phyloP scores from a whole-genome alignment of 2,329 filamentous ascomycete genomes.

The Diaporthe citriasiana region DNA sequence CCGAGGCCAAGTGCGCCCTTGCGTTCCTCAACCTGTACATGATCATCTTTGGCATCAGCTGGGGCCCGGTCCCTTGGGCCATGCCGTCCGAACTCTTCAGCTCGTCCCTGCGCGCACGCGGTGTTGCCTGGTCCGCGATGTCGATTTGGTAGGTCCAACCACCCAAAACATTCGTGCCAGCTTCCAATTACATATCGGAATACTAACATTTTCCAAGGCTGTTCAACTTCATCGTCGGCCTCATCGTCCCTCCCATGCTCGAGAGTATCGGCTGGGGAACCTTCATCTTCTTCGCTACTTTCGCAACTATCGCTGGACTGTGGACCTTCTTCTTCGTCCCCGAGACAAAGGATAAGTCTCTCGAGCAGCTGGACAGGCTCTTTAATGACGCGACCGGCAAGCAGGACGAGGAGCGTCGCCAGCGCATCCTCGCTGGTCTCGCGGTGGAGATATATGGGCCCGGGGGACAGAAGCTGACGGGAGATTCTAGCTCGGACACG shows the following conservation, averaged over 20 bases:
- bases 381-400: conserved; percentile 52
- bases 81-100: conserved; percentile 51
- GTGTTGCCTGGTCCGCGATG: conserved; percentile 55
- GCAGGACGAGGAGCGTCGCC: conserved; percentile 26
- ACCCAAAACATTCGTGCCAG: not conserved
- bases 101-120: conserved; percentile 51
- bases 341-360: conserved; percentile 63
- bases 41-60: conserved; percentile 27
- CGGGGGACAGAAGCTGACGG: not conserved
- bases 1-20: conserved; percentile 40
- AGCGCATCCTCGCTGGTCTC: conserved; percentile 19
- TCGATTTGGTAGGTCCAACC: conserved; percentile 46
- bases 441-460: conserved; percentile 6
- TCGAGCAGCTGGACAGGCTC: conserved; percentile 68
- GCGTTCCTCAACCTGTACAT: conserved; percentile 34
- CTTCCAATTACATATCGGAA: conserved; percentile 21
- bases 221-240: conserved; percentile 55
- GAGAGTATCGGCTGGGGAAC: conserved; percentile 64
- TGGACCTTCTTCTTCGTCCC: conserved; percentile 71
- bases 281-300: conserved; percentile 70
- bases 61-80: conserved; percentile 33
- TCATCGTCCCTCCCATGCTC: conserved; percentile 44
- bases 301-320: conserved; percentile 65
- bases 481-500: conserved; percentile 16
- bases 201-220: conserved; percentile 50